Evolutionary conservation across 768 basidiomycete genomes (phyloP), one percentile per base, ranked within the genome.

Genomic region (Leccinellum rugosiceps): DNA sequence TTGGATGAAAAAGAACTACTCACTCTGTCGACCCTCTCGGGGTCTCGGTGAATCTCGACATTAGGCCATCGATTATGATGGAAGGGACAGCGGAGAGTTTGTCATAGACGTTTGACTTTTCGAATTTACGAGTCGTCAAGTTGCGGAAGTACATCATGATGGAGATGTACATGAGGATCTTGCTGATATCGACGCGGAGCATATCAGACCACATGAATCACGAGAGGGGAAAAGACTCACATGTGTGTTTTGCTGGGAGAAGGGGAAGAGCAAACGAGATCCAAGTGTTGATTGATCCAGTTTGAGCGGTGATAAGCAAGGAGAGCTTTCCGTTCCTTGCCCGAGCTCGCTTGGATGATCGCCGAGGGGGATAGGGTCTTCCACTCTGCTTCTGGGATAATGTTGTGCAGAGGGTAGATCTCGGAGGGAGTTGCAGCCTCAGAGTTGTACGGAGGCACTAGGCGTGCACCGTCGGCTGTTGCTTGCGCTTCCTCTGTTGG

Each of bases 341-440:
- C 69, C 34, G 75, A 76, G 15, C 71, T 58, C 1, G 85, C 83
- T 13, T 78, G 72, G 49, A 86, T 78, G 50, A 94, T 77, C 3
- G 79, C 71, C 26, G 76, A 72, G 38, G 85, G 64, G 15, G 83
- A 80, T 21, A 97, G 76, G 1, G 86, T 78, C 57, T 87, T 85
- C 81, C 90, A 88, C 72, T 97, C 95, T 11, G 79, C 79, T 55
- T 90, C 85, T 0, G 92, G 84, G 35, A 97, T 87, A 66, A 98
- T 82, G 43, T 81, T 79, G 65, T 90, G 84, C 50, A 91, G 69
- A 11, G 84, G 79, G 67, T 93, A 94, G 17, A 88, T 75, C 52
- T 93, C 86, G n/a, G 82, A 79, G 1, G 90, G 86, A 15, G 85
- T 80, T 34, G 75, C 74, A 0, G 96, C 92, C 23, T 78, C 74